These are phyloP conservation scores for Candida multigemmis DNA, from an alignment of 805 yeast species.

Conservation along the genomic window DNA sequence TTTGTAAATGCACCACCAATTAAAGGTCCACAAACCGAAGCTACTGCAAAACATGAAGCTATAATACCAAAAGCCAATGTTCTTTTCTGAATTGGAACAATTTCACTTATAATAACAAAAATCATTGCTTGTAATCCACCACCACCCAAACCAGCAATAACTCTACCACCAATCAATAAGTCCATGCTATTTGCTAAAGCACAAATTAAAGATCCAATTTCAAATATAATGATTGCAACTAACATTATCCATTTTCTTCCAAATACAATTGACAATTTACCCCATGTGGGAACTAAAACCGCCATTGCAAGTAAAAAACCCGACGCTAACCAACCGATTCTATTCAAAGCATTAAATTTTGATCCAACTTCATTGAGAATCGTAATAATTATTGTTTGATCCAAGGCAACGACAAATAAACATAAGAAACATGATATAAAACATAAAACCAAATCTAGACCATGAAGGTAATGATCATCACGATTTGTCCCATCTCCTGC, in stretches of 20 bases:
- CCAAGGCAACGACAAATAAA: slow-evolving; percentile 26
- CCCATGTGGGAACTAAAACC: slow-evolving; percentile 26
- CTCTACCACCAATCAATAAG: slow-evolving; percentile 32
- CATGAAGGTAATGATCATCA: slow-evolving; percentile 27
- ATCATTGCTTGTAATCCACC: slow-evolving; percentile 22
- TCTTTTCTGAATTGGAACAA: slow-evolving; percentile 22
- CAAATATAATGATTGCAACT: slow-evolving; percentile 5
- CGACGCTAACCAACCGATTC: slow-evolving; percentile 29
- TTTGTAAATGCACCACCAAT: slow-evolving; percentile 58
- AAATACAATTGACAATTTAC: slow-evolving; percentile 24
- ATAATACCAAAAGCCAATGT: slow-evolving; percentile 24
- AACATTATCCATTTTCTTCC: slow-evolving; percentile 23
- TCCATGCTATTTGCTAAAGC: slow-evolving; percentile 27
- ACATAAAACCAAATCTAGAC: slow-evolving; percentile 15
- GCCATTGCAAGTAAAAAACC: slow-evolving; percentile 27
- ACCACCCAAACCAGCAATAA: slow-evolving; percentile 28
- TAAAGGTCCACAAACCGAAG: slow-evolving; percentile 51
- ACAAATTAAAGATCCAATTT: slow-evolving; percentile 23
- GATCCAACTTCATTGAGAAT: slow-evolving; percentile 25
- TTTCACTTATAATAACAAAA: slow-evolving; percentile 20
- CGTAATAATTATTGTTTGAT: slow-evolving; percentile 30
- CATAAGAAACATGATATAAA: slow-evolving; percentile 17
- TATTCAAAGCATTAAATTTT: slow-evolving; percentile 21
- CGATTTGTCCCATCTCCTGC: slow-evolving; percentile 34
- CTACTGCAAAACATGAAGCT: slow-evolving; percentile 36